These are phyloP conservation scores for Arachnopeziza araneosa DNA, from an alignment of 2,329 filamentous ascomycete species.

Conservation along the genomic window DNA sequence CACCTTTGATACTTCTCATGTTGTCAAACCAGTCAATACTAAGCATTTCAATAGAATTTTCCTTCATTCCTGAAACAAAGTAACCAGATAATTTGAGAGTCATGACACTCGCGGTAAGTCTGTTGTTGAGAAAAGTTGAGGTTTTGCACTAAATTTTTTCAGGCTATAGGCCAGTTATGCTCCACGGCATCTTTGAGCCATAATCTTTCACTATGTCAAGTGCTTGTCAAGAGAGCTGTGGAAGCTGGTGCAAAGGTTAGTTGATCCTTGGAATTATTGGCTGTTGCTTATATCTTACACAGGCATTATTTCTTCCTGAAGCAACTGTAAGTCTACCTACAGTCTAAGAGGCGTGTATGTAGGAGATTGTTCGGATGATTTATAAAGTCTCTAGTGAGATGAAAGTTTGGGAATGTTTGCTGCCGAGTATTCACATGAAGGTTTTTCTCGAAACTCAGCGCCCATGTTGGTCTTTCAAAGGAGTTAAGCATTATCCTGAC, in stretches of 20 bases:
- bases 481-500: no score
- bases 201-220: constrained; percentile 75
- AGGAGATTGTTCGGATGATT: no score
- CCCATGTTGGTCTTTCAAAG: no score
- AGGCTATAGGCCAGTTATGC: constrained; percentile 89
- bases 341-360: no score
- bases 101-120: not conserved
- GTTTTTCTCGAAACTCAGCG: no score
- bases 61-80: not conserved
- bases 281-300: constrained; percentile 2
- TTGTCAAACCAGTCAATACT: not conserved
- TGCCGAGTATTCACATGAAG: no score
- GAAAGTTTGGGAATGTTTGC: no score
- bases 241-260: constrained; percentile 70
- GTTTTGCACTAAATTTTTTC: constrained; percentile 8
- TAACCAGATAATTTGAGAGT: not conserved
- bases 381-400: no score
- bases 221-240: constrained; percentile 66
- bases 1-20: no score
- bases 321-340: constrained; percentile 37
- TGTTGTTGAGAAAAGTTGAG: not conserved
- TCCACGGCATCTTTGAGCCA: constrained; percentile 71
- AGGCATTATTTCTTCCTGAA: constrained; percentile 87
- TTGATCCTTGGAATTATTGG: constrained; percentile 1
- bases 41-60: not conserved